Conservation (phyloP, 179 eudicot genomes). For the Spinacia oleracea region DNA sequence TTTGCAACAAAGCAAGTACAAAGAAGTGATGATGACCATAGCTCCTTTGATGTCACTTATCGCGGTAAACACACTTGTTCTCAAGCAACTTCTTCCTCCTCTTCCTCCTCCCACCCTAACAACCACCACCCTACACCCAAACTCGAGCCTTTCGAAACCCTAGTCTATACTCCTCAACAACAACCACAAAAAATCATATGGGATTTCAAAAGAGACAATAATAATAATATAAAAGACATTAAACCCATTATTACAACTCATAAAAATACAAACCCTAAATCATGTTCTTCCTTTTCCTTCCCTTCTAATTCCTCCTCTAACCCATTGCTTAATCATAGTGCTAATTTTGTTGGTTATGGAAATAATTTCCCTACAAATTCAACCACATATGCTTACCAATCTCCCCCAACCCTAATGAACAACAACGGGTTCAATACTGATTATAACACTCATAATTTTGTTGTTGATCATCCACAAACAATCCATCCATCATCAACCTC, state of each 20-base stretch:
- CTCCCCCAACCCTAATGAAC: background rate
- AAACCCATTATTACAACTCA: conserved; percentile 8
- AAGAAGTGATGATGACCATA: conserved; percentile 66
- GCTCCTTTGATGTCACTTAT: conserved; percentile 61
- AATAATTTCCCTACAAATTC: background rate
- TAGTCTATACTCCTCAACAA: conserved; percentile 2
- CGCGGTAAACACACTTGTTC: conserved; percentile 36
- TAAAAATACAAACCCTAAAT: background rate
- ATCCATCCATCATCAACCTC: conserved; percentile 2
- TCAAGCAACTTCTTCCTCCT: conserved; percentile 12
- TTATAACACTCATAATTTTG: background rate
- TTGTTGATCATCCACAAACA: conserved; percentile 9
- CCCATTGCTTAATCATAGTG: background rate
- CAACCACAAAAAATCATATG: conserved; percentile 12
- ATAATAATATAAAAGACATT: background rate
- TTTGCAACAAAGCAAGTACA: conserved; percentile 84
- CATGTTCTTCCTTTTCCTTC: conserved; percentile 18
- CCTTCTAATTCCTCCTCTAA: conserved; percentile 7
- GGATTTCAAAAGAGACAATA: conserved; percentile 20
- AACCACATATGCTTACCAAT: background rate
- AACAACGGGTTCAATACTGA: background rate
- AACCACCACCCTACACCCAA: conserved; percentile 1
- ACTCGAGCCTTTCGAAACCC: conserved; percentile 24
- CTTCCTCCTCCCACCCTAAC: background rate
- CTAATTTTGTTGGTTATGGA: background rate